Evolutionary conservation across 176 grass and related monocot genomes (phyloP).

Genomic region (Raddia guianensis): DNA sequence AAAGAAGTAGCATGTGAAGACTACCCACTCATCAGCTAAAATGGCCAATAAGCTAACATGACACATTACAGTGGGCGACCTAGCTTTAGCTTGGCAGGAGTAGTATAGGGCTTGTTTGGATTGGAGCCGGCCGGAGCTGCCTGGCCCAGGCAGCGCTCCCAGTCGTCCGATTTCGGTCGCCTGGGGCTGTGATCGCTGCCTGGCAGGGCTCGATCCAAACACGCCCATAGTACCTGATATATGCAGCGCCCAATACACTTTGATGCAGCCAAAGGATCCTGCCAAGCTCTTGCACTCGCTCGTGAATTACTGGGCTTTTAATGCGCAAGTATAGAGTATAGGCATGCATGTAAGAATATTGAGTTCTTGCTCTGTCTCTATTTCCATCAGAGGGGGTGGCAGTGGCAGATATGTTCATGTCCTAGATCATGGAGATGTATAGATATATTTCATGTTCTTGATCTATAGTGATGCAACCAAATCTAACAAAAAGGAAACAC

Average conservation of each 20-base stretch:
- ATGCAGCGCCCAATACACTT: slow-evolving; percentile 33
- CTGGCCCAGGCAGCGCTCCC: too few relatives aligned
- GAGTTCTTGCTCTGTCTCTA: neutral
- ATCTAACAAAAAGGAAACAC: neutral
- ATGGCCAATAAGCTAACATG: slow-evolving; percentile 34
- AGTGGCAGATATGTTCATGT: neutral
- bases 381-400: neutral
- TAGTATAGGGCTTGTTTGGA: too few relatives aligned
- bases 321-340: neutral
- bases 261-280: slow-evolving; percentile 39
- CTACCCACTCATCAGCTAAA: slow-evolving; percentile 16
- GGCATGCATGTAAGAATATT: neutral
- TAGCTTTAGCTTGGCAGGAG: slow-evolving; percentile 23
- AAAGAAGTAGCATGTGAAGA: slow-evolving; percentile 38
- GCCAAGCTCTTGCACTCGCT: neutral
- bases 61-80: neutral
- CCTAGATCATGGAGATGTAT: neutral
- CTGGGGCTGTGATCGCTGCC: too few relatives aligned
- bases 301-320: neutral
- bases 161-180: too few relatives aligned
- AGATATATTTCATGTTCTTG: neutral
- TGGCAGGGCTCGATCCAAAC: too few relatives aligned
- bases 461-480: neutral
- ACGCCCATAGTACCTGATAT: neutral
- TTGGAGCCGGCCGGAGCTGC: too few relatives aligned